phyloP scores from a whole-genome alignment of 805 yeast genomes.

The Pichia manshurica region DNA sequence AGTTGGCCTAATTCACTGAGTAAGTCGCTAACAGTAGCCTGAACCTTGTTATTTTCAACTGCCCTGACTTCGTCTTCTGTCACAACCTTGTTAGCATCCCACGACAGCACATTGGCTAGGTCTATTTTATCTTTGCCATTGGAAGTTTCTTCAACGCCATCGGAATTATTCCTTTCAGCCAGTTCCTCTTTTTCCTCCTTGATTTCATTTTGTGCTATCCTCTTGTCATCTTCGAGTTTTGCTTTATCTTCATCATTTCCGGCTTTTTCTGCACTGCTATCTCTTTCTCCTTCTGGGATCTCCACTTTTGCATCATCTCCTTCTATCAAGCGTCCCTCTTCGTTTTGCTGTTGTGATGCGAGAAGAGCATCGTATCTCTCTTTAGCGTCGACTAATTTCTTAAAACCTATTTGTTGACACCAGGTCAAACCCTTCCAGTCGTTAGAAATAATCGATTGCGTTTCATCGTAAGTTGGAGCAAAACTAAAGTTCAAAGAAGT shows the following conservation, averaged over 20 bases:
- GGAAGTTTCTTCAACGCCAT: not conserved
- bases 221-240: slow-evolving; percentile 2
- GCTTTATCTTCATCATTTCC: slow-evolving; percentile 3
- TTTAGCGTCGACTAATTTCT: slow-evolving; percentile 26
- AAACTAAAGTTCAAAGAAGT: slow-evolving; percentile 42
- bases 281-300: not conserved
- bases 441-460: slow-evolving; percentile 46
- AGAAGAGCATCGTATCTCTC: slow-evolving; percentile 10
- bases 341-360: not conserved
- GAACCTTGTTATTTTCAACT: slow-evolving; percentile 21
- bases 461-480: slow-evolving; percentile 64
- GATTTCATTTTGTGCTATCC: slow-evolving; percentile 1
- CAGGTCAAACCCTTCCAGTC: slow-evolving; percentile 46
- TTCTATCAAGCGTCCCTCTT: not conserved
- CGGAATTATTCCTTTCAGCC: slow-evolving; percentile 4
- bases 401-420: slow-evolving; percentile 49
- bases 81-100: slow-evolving; percentile 25
- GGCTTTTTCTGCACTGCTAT: not conserved
- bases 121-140: slow-evolving; percentile 19
- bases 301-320: not conserved
- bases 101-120: slow-evolving; percentile 24
- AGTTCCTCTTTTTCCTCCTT: slow-evolving; percentile 6
- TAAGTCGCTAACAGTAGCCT: slow-evolving; percentile 38
- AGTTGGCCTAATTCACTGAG: slow-evolving; percentile 44
- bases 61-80: slow-evolving; percentile 23